These are phyloP conservation scores for Irpex rosettiformis DNA, from an alignment of 1,284 basidiomycete species.

Conservation along the genomic window DNA sequence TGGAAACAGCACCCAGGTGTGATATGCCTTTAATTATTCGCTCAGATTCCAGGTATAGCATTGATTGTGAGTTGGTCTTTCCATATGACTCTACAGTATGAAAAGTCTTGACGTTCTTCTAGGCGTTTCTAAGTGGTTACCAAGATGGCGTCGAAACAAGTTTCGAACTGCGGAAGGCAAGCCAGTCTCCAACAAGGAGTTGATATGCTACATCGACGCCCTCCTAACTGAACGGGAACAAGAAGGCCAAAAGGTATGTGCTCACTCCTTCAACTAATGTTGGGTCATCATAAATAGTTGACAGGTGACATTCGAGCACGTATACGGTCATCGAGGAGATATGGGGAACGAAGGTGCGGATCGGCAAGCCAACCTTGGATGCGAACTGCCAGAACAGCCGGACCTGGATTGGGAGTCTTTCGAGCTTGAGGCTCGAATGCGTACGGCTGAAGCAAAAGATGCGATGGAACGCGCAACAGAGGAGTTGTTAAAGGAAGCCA, in stretches of 20 bases:
- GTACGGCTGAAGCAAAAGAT: conserved; percentile 33
- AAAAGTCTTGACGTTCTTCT: conserved; percentile 1
- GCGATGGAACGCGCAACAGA: not conserved
- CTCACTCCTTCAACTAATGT: not conserved
- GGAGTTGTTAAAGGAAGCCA: not conserved
- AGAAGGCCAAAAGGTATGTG: conserved; percentile 40
- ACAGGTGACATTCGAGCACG: conserved; percentile 54
- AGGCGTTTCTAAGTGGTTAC: conserved; percentile 70
- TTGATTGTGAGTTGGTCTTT: conserved; percentile 51
- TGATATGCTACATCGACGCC: conserved; percentile 62
- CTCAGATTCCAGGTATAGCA: conserved; percentile 76
- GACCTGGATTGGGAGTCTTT: conserved; percentile 56
- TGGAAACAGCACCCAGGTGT: conserved; percentile 60
- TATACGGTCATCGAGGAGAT: conserved; percentile 69
- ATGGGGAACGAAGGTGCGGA: conserved; percentile 82
- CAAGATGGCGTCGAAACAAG: conserved; percentile 50
- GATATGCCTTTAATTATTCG: conserved; percentile 60
- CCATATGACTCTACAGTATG: not conserved
- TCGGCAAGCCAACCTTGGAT: conserved; percentile 57
- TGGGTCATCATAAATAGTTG: not conserved
- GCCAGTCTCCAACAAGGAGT: conserved; percentile 59
- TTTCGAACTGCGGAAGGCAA: conserved; percentile 47
- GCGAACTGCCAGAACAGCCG: conserved; percentile 30
- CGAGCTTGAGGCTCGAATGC: conserved; percentile 15
- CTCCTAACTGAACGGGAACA: conserved; percentile 47